Conservation (phyloP, 1,284 basidiomycete genomes). For the Heterobasidion annosum region DNA sequence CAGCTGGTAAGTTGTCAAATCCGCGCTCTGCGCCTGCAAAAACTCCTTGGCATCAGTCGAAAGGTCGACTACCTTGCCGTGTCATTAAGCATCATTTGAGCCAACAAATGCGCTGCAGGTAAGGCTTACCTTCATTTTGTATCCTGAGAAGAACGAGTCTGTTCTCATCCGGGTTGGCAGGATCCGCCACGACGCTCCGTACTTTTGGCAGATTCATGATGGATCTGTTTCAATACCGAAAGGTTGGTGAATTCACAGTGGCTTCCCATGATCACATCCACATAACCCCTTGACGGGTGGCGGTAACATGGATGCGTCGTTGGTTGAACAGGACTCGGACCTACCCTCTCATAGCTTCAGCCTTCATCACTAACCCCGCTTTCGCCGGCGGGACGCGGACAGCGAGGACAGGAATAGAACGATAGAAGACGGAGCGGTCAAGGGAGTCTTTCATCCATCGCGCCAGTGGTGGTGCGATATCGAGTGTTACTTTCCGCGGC, state of each 20-base stretch:
- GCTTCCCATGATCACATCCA: too few relatives aligned
- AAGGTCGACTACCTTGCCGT: conserved; percentile 57
- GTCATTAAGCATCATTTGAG: conserved; percentile 11
- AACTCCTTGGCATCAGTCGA: conserved; percentile 42
- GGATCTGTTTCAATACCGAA: conserved; percentile 22
- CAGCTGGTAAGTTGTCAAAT: conserved; percentile 51
- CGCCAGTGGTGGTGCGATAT: conserved; percentile 48
- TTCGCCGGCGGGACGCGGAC: conserved; percentile 51
- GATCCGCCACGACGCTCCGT: conserved; percentile 47
- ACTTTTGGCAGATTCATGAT: conserved; percentile 62
- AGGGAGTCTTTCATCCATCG: conserved; percentile 35
- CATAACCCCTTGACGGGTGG: too few relatives aligned
- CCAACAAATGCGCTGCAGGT: neutral
- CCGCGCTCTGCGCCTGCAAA: conserved; percentile 42
- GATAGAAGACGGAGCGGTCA: conserved; percentile 57
- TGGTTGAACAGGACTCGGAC: conserved; percentile 9
- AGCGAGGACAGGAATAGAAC: conserved; percentile 57
- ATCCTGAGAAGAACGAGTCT: conserved; percentile 59
- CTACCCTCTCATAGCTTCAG: conserved; percentile 50
- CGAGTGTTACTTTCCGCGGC: conserved; percentile 23
- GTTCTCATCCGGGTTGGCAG: conserved; percentile 37
- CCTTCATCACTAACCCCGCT: conserved; percentile 47
- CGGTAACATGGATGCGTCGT: too few relatives aligned
- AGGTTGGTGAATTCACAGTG: neutral
- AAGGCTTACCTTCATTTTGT: conserved; percentile 43